Conservation (phyloP, 2,329 filamentous ascomycete species). For the Pezicula radicicola region DNA sequence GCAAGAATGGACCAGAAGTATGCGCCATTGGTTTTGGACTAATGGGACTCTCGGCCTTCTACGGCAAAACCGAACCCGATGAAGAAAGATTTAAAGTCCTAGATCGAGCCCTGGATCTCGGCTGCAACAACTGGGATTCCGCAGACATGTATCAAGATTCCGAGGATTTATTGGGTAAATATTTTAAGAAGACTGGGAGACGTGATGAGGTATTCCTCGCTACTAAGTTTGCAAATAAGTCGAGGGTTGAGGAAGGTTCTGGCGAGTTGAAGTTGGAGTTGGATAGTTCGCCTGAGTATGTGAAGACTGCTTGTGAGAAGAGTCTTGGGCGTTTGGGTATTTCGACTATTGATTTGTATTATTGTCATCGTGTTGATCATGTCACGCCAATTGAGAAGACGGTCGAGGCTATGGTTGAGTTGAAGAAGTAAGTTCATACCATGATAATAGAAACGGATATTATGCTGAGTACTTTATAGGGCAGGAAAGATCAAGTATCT, state of each 20-base stretch:
- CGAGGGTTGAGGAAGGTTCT: neutral
- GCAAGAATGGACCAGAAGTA: constrained; percentile 25
- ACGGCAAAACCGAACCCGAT: constrained; percentile 30
- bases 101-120: constrained; percentile 35
- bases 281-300: constrained; percentile 37
- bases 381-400: constrained; percentile 40
- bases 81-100: constrained; percentile 34
- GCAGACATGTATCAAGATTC: constrained; percentile 38
- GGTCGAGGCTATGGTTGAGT: constrained; percentile 35
- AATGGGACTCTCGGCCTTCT: constrained; percentile 26
- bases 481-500: constrained; percentile 56
- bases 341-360: constrained; percentile 34
- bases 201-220: constrained; percentile 48
- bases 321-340: constrained; percentile 38
- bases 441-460: neutral
- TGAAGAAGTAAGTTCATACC: constrained; percentile 26
- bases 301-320: constrained; percentile 35
- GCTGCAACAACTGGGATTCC: constrained; percentile 36
- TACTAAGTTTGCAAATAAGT: constrained; percentile 40
- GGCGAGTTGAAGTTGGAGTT: constrained; percentile 15
- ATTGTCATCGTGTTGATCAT: constrained; percentile 36
- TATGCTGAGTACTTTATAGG: constrained; percentile 15
- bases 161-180: constrained; percentile 45
- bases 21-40: constrained; percentile 22
- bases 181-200: constrained; percentile 42